phyloP scores from a whole-genome alignment of 768 basidiomycete genomes.

The Leccinum disarticulatum region DNA sequence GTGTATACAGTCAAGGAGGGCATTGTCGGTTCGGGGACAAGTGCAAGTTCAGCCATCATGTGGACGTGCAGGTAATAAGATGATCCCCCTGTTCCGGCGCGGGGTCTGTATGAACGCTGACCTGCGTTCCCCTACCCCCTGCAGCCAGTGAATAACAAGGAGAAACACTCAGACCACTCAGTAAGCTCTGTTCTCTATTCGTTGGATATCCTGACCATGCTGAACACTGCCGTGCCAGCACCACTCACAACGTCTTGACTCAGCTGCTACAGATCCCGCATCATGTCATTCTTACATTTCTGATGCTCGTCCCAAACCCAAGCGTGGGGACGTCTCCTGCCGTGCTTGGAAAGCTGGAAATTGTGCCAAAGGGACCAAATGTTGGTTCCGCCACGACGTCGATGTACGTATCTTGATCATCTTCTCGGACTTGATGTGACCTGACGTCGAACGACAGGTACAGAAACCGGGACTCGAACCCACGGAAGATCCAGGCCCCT shows the following conservation, averaged over 20 bases:
- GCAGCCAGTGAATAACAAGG: constrained; percentile 1
- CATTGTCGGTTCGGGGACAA: constrained; percentile 28
- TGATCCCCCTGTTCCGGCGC: too few relatives aligned
- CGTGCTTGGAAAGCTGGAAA: constrained; percentile 38
- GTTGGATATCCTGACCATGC: background rate
- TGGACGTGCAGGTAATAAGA: constrained; percentile 6
- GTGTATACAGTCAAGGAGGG: constrained; percentile 19
- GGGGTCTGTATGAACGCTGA: background rate
- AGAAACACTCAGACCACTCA: background rate
- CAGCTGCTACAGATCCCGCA: too few relatives aligned
- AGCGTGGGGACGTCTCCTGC: constrained; percentile 22
- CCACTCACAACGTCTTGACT: background rate
- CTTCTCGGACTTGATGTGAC: background rate
- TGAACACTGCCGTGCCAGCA: background rate
- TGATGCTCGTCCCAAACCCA: constrained; percentile 21
- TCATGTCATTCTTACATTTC: background rate
- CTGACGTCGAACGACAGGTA: background rate
- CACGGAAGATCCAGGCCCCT: background rate
- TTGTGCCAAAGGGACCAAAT: constrained; percentile 38
- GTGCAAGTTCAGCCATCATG: constrained; percentile 29
- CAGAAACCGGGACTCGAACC: constrained; percentile 10
- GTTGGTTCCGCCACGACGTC: constrained; percentile 35
- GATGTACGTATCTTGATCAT: constrained; percentile 24
- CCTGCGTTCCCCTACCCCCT: background rate
- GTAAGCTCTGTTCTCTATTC: background rate